Conservation (phyloP, 176 grass and related monocot species). For the Saccharum officinarum region DNA sequence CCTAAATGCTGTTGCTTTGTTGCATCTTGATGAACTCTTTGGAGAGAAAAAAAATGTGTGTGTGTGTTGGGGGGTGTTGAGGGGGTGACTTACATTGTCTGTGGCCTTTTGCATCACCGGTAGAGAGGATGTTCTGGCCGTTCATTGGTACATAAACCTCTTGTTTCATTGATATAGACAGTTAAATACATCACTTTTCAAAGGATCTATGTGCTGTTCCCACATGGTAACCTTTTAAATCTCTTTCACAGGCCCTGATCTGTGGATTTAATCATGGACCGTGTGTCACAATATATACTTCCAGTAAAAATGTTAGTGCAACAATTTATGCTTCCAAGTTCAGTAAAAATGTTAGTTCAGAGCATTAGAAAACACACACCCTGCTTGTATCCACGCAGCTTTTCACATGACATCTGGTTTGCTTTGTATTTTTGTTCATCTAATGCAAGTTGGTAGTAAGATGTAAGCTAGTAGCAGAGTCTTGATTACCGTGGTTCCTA, state of each 20-base stretch:
- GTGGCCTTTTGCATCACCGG: no score
- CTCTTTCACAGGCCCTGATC: not conserved
- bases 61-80: no score
- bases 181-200: constrained; percentile 17
- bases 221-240: constrained; percentile 21
- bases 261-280: constrained; percentile 49
- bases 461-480: not conserved
- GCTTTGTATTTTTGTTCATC: no score
- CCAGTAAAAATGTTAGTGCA: constrained; percentile 3
- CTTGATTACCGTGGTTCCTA: not conserved
- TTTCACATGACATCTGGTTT: no score
- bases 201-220: constrained; percentile 21
- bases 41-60: no score
- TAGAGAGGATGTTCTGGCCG: no score
- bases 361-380: not conserved
- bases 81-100: no score
- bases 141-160: no score
- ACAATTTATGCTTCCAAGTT: not conserved
- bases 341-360: constrained; percentile 2
- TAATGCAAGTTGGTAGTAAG: not conserved
- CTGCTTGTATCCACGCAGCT: no score
- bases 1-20: no score
- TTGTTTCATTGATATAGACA: no score
- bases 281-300: not conserved
- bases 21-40: no score